Base-by-base conservation (phyloP, 768 basidiomycete genomes). In the Lactarius akahatsu region DNA sequence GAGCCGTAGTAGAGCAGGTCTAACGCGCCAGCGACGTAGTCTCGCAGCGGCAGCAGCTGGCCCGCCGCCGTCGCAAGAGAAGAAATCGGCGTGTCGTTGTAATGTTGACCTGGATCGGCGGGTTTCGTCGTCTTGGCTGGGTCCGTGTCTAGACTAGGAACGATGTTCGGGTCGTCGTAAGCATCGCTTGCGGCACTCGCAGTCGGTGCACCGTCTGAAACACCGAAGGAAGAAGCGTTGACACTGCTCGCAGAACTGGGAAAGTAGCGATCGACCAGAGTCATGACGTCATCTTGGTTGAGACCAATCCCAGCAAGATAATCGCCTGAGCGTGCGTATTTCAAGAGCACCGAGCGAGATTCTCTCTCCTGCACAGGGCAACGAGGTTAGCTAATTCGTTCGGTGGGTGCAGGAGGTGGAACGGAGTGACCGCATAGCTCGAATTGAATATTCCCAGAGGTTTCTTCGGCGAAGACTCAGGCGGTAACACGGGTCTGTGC, bases 1-100 rank as follows among this genome's bases (percentile, higher is more conserved):
- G 72, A 66, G 2, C 81, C 83, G 62, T 81, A 85, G 71, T 86
- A 87, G 62, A 82, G 73, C 34, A 82, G 66, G 64, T 86, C 83
- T 52, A 80, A 68, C 32, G 65, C 64, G 20, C 76, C 77, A 26
- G 75, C 73, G 2, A 80, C 74, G 64, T 78, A 72, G 71, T 84
- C 83, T 13, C 64, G 75, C 56, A 84, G 76, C 5, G 77, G 71
- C 66, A 74, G 63, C 34, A 74, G 64, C 28, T 57, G 57, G 16
- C 61, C 36, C 28, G 30, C 15, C 54, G 41, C 40, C 4, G 30
- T 50, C 59, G 20, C 43, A 50, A 45, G 20, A 45, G 43, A 45
- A 41, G 16, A 18, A 18, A 41, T 41, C 43, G 43, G 20, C 20
- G 43, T n/a, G 43, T 45, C 20, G 20, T 45, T n/a, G 20, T 20